Evolutionary conservation across 192 early-diverging fungal species (phyloP), one percentile per base, ranked within the genome.

Genomic region (Backusella australiensis): DNA sequence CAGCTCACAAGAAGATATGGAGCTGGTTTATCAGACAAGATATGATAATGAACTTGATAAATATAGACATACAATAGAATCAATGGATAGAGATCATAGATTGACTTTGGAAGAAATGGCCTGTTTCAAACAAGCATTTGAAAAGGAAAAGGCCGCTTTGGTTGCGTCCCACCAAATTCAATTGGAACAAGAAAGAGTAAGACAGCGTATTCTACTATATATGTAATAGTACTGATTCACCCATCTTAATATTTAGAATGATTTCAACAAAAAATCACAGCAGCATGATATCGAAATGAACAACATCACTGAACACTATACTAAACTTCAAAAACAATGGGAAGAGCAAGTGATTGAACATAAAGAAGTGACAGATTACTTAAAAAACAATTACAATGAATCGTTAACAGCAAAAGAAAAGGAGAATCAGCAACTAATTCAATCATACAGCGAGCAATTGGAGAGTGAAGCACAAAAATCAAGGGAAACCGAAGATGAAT

Each of bases 61-160:
- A 66, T 34, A 74, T 66, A 21, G 35, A 63, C 39, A 23, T 19
- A 66, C 52, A 63, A 39, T 41, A 66, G 59, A 74, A 66, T 66
- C 36, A 39, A 65, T 39, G 41, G 73, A 39, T 34, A 9, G 23
- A 74, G n/a, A n/a, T 19, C 56, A 29, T 63, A 23, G 26, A 11
- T 63, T 63, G 56, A 63, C 56, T 63, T 63, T 63, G 12, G 56
- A 63, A 29, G 56, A 63, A 63, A 26, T 63, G 23, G 56, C 56
- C 26, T 63, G 56, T 63, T 63, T 63, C 12, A 63, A 63, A 29
- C 56, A 63, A 14, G 56, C 56, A 66, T 59, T 74, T 59, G 73
- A 74, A 38, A 36, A 42, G 15, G 73, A 74, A 38, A 74, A 74
- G 56, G 2, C 59, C 1, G 39, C 15, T 14, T 8, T 74, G 12